Base-by-base conservation (phyloP, 306 rosid species). In the Quercus berberidifolia region DNA sequence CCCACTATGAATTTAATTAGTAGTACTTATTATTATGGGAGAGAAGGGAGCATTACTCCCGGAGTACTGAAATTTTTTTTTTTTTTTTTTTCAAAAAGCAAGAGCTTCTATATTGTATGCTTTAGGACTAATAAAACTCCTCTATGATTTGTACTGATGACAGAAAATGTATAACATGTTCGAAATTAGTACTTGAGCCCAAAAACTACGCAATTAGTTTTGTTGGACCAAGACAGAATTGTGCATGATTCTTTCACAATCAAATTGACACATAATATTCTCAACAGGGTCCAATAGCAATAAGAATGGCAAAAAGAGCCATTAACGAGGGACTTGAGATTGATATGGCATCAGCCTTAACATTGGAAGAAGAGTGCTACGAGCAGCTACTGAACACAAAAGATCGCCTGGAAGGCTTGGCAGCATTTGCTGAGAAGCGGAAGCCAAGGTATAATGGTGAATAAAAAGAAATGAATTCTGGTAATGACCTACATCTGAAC, bases 341-440 rank as follows among this genome's bases (percentile, higher is more conserved):
- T 69, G 89, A 85, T 81, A 80, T 83, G 81, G 56, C 26, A 65
- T 88, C 94, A 33, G 91, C 86, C 63, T 68, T 91, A 88, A 84
- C 64, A 52, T 72, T 89, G 79, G 98, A 91, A 90, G 91, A 89
- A 82, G 89, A 91, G 33, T 93, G 97, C 90, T 95, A 93, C 82
- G 92, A 77, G 56, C 78, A 89, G 81, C 84, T 90, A 54, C 80
- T 93, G 88, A 80, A 79, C 71, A 91, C 98, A 13, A 86, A 82
- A 79, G 99, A 95, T 84, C 89, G 97, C 7, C 77, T 91, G 79
- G 99, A 95, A 89, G 97, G 97, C 70, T 84, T 95, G 79, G 86
- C 91, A 71, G 98, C 99, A 6, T 92, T 92, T 77, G 88, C 95
- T 35, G 99, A 94, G 91, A 94, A 94, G 88, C 87, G 99, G 51